These are phyloP conservation scores for Pseudonitzschia delicatissima DNA, from an alignment of 108 stramenopile species.

Conservation along the genomic window DNA sequence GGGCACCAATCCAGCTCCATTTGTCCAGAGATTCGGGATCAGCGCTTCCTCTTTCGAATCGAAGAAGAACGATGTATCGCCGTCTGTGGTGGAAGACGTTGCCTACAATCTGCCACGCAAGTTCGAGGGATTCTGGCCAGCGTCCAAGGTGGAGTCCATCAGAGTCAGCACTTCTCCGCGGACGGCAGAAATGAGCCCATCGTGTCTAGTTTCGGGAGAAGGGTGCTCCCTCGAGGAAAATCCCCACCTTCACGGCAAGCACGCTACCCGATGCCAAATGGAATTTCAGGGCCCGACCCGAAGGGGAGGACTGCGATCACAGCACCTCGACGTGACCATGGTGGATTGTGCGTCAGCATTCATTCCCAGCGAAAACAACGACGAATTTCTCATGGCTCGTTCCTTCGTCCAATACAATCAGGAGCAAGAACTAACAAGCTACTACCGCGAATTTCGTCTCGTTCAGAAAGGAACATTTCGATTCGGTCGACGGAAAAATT, in stretches of 20 bases:
- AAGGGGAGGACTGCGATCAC: background rate
- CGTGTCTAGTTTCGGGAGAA: conserved; percentile 37
- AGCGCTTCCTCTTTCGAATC: too few species aligned
- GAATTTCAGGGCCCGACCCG: conserved; percentile 39
- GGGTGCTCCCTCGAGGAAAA: conserved; percentile 28
- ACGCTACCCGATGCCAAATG: conserved; percentile 10
- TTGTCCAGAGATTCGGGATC: conserved; percentile 8
- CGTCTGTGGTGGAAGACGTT: conserved; percentile 27
- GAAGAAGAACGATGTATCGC: background rate
- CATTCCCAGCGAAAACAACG: too few species aligned
- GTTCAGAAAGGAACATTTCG: background rate
- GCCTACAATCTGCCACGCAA: conserved; percentile 34
- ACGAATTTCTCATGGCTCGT: background rate
- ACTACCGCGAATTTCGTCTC: conserved; percentile 1
- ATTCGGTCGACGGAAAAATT: too few species aligned
- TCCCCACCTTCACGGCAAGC: conserved; percentile 22
- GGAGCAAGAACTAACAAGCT: background rate
- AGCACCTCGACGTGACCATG: background rate
- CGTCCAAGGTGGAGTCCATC: conserved; percentile 28
- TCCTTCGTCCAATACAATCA: background rate
- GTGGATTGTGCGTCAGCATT: background rate
- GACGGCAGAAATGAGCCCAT: conserved; percentile 12
- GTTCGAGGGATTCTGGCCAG: conserved; percentile 41
- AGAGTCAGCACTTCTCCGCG: conserved; percentile 1
- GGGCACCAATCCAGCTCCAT: conserved; percentile 31